These are phyloP conservation scores for Aspergillus hiratsukae DNA, from an alignment of 2,329 filamentous ascomycete species.

Conservation along the genomic window DNA sequence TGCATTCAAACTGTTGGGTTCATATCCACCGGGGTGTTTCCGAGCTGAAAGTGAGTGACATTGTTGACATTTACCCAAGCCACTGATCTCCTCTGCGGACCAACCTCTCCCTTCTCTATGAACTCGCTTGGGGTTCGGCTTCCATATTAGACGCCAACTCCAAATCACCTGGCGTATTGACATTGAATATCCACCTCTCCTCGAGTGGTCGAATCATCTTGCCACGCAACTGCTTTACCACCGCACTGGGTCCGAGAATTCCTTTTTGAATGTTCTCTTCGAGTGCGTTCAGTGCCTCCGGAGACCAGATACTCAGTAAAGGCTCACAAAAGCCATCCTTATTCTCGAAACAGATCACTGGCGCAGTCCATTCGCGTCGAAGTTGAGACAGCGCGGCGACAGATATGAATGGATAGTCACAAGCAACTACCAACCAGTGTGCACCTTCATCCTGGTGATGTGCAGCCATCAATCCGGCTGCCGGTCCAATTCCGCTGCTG, in stretches of 20 bases:
- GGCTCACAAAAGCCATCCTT: slow-evolving; percentile 29
- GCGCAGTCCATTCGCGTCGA: slow-evolving; percentile 14
- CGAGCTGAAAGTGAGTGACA: slow-evolving; percentile 10
- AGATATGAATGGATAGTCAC: slow-evolving; percentile 32
- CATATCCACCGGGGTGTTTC: slow-evolving; percentile 14
- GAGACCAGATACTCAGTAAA: slow-evolving; percentile 34
- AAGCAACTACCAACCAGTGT: slow-evolving; percentile 31
- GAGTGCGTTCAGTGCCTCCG: slow-evolving; percentile 24
- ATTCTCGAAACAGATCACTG: slow-evolving; percentile 35
- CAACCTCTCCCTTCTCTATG: slow-evolving; percentile 23
- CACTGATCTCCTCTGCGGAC: background rate
- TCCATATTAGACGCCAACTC: slow-evolving; percentile 24
- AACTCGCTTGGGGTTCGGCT: slow-evolving; percentile 4
- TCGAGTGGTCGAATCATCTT: slow-evolving; percentile 8
- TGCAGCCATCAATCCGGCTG: slow-evolving; percentile 29
- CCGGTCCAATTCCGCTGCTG: slow-evolving; percentile 16
- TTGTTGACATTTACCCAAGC: slow-evolving; percentile 8
- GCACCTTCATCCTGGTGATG: slow-evolving; percentile 19
- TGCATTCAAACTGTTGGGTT: slow-evolving; percentile 22
- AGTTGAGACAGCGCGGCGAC: slow-evolving; percentile 24
- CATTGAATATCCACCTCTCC: slow-evolving; percentile 18
- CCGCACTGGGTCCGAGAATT: slow-evolving; percentile 12
- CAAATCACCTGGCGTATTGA: slow-evolving; percentile 40
- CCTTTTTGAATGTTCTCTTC: slow-evolving; percentile 14
- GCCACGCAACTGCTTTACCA: slow-evolving; percentile 14